Base-by-base conservation (phyloP, 805 yeast species). In the Candida takata region DNA sequence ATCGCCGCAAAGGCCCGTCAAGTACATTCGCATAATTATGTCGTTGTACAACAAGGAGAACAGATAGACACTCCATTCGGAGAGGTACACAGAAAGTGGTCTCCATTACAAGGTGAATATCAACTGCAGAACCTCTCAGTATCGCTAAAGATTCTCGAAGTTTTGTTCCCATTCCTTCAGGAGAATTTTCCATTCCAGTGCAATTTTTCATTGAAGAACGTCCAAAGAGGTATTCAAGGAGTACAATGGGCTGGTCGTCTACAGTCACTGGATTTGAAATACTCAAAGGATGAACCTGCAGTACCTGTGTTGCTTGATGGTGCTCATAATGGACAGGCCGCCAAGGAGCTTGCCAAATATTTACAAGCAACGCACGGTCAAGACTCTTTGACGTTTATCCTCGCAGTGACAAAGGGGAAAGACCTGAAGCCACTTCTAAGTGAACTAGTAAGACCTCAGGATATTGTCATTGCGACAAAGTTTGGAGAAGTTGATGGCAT, bases 241-340 rank as follows among this genome's bases (percentile, higher is more conserved):
- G 79, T 87, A 0, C 43, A 47, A 8, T 88, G 97, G 97, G 95
- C 95, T 0, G 97, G 97, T 1, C 63, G 98, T 41, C 60, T 92
- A 35, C 95, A 92, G 49, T 41, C 52, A 20, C 20, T 74, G 11
- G 41, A 57, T 4, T 47, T 67, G n/a, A 44, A 51, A 7, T 46
- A 53, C 11, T 38, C 50, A 2, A 34, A 59, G 1, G 33, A 34
- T 2, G 47, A 43, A 6, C 34, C 55, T 3, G 45, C 55, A 2
- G 34, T 66, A 1, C 43, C 48, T 2, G 56, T 77, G 0, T 57
- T 92, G 4, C 51, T 92, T 3, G 97, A 90, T 60, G 97, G 97
- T 3, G 97, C 97, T 0, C 97, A 92, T 55, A 92, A 92, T 54
- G 77, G 75, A 6, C 76, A 79, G 41, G 95, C 97, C 0, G 92